Percentiles rank a stretch among this genome's conserved stretches.
Conservation (phyloP, 495 filamentous ascomycete genomes). For the Aspergillus bridgeri region DNA sequence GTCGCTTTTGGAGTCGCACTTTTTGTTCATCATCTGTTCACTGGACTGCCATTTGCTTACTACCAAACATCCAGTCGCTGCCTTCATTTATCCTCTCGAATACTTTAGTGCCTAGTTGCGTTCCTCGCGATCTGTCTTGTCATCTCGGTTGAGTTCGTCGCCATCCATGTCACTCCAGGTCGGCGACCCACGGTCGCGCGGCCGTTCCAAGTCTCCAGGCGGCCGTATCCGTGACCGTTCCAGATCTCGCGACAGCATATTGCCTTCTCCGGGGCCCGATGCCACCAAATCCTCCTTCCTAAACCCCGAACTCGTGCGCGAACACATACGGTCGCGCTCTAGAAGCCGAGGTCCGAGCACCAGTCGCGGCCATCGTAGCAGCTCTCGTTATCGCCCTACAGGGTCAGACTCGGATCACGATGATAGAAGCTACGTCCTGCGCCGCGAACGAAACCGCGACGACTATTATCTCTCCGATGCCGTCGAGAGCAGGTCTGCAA, state of each 20-base stretch:
- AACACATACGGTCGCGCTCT: constrained; percentile 17
- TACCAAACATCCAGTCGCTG: not conserved
- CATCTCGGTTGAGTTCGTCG: constrained; percentile 4
- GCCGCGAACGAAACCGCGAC: constrained; percentile 26
- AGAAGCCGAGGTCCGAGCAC: constrained; percentile 19
- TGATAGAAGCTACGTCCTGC: constrained; percentile 14
- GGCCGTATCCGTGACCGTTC: constrained; percentile 46
- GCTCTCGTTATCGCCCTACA: constrained; percentile 38
- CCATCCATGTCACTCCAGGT: constrained; percentile 50
- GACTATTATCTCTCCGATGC: constrained; percentile 37
- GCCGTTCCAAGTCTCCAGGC: constrained; percentile 57
- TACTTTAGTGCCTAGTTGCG: not conserved
- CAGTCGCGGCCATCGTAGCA: constrained; percentile 37
- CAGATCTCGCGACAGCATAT: constrained; percentile 45
- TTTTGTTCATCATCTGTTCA: not conserved
- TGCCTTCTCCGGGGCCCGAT: constrained; percentile 31
- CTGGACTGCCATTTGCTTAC: not conserved
- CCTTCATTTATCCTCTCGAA: not conserved
- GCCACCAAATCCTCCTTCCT: constrained; percentile 22
- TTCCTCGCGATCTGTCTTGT: not conserved
- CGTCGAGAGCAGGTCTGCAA: constrained; percentile 12
- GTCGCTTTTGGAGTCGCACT: not conserved
- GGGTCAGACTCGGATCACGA: constrained; percentile 50
- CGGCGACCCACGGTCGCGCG: constrained; percentile 55
- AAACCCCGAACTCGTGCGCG: constrained; percentile 21